These are phyloP conservation scores for Trichoderma sp. DNA, from an alignment of 2,329 filamentous ascomycete genomes.

Conservation along the genomic window DNA sequence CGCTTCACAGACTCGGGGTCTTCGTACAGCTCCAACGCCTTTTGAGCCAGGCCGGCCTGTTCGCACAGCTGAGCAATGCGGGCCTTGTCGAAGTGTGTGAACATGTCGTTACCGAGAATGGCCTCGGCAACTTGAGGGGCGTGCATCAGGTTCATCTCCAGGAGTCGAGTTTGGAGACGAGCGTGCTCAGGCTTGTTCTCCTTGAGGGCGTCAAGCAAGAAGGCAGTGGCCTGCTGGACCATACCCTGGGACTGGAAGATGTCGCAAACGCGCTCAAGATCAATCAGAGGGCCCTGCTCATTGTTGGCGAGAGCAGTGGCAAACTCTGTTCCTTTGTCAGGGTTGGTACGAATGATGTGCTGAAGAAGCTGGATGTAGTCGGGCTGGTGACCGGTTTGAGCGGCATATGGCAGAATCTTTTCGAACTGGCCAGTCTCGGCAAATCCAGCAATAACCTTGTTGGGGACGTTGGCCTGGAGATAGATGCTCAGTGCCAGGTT, in stretches of 20 bases:
- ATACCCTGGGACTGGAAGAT: conserved; percentile 98
- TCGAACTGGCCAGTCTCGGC: conserved; percentile 97
- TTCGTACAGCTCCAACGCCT: conserved; percentile 92
- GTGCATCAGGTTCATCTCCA: conserved; percentile 98
- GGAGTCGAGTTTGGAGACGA: conserved; percentile 86
- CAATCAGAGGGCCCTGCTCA: conserved; percentile 83
- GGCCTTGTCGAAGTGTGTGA: conserved; percentile 91
- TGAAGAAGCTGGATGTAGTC: conserved; percentile 92
- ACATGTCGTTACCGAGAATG: conserved; percentile 98
- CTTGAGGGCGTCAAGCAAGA: conserved; percentile 92
- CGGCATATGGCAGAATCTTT: conserved; percentile 90
- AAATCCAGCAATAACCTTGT: conserved; percentile 94
- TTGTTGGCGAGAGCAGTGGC: conserved; percentile 90
- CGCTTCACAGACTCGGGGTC: conserved; percentile 90
- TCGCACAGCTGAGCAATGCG: conserved; percentile 91
- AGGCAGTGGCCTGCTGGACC: conserved; percentile 97
- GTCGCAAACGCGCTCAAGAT: conserved; percentile 92
- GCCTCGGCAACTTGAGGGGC: conserved; percentile 97
- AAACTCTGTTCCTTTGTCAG: conserved; percentile 93
- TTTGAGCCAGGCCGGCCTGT: conserved; percentile 83
- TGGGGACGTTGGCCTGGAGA: conserved; percentile 82
- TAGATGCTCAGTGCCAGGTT: conserved; percentile 88
- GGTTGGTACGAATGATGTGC: conserved; percentile 87
- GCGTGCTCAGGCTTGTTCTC: conserved; percentile 94
- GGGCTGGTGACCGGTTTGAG: conserved; percentile 85